Conservation (phyloP, 1,284 basidiomycete genomes). For the Malassezia yamatoensis region DNA sequence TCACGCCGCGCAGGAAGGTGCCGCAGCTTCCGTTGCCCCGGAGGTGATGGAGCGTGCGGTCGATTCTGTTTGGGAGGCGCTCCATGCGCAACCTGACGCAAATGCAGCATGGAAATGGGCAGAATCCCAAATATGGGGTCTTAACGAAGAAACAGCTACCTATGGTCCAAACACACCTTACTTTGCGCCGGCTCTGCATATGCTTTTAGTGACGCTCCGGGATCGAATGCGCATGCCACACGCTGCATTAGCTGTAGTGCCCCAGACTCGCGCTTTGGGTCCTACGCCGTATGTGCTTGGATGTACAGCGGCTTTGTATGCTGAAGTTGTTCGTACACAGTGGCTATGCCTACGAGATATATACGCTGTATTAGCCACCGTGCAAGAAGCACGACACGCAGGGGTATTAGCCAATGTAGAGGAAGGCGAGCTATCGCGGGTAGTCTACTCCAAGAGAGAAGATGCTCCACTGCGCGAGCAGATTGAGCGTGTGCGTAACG, state of each 20-base stretch:
- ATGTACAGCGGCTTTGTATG: slow-evolving; percentile 32
- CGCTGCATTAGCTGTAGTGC: slow-evolving; percentile 24
- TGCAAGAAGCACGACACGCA: slow-evolving; percentile 9
- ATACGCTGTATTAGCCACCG: slow-evolving; percentile 7
- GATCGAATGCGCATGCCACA: slow-evolving; percentile 30
- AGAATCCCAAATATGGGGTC: slow-evolving; percentile 11
- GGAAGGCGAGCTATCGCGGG: neutral
- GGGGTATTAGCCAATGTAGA: neutral
- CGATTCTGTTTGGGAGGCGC: slow-evolving; percentile 12
- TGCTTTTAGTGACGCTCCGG: slow-evolving; percentile 31
- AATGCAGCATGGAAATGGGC: slow-evolving; percentile 10
- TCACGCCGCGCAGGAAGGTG: slow-evolving; percentile 7
- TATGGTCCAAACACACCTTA: slow-evolving; percentile 30
- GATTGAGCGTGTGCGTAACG: slow-evolving; percentile 13
- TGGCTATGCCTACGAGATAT: slow-evolving; percentile 31
- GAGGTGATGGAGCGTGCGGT: slow-evolving; percentile 12
- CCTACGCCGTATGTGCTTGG: slow-evolving; percentile 35
- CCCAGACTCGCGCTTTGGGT: slow-evolving; percentile 23
- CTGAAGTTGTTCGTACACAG: slow-evolving; percentile 33
- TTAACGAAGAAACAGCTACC: neutral
- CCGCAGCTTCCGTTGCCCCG: slow-evolving; percentile 5
- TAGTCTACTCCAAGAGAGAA: neutral
- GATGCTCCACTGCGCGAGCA: slow-evolving; percentile 11
- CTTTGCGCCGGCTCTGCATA: slow-evolving; percentile 34
- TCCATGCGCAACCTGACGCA: slow-evolving; percentile 5